Base-by-base conservation (phyloP, 176 grass and related monocot species). In the Bonia amplexicaulis region DNA sequence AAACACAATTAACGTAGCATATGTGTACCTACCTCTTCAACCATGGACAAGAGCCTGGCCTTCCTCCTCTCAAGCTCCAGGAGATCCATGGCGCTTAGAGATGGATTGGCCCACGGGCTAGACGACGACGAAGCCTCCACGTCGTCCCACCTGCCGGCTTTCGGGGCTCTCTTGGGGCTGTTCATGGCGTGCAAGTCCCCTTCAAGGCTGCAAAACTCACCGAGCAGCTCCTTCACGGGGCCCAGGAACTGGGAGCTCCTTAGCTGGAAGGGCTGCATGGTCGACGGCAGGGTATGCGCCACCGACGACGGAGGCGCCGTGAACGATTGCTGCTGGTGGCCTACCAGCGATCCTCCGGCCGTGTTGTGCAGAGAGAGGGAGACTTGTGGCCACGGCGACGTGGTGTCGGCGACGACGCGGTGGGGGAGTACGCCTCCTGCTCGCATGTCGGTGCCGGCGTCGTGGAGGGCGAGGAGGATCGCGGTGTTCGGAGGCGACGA, bases 51-150 rank as follows among this genome's bases (percentile, higher is more conserved):
- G 9, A 96, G 84, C 85, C 83, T 91, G 35, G 44, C 25, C 66
- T 89, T 93, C 73, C 89, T 91, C 74, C 73, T 91, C 49, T 89
- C 84, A 23, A 96, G 93, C 63, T 91, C 84, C 62, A 91, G 49
- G 49, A 66, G 46, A 73, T 91, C 77, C 93, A 89, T 87, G 80
- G 91, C 87, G 78, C 73, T 79, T 4, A 89, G 66, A n/a, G 88
- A 85, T 2, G 66, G 88, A 22, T 42, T 77, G 26, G 22, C 78
- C 85, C 78, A 85, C 2, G 70, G 65, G 17, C 46, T 45, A 39
- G 60, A 75, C 1, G 82, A 84, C 2, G 79, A 86, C 9, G 89
- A 77, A 6, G 76, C 14, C 31, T 84, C 76, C 22, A 69, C 46
- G 48, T 92, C 86, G 27, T 89, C 90, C 83, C 79, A 78, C 76